A percentile compares a stretch with the other conserved stretches of the same genome.
These are phyloP conservation scores for Flammula alnicola DNA, from an alignment of 1,284 basidiomycete genomes.

Conservation along the genomic window DNA sequence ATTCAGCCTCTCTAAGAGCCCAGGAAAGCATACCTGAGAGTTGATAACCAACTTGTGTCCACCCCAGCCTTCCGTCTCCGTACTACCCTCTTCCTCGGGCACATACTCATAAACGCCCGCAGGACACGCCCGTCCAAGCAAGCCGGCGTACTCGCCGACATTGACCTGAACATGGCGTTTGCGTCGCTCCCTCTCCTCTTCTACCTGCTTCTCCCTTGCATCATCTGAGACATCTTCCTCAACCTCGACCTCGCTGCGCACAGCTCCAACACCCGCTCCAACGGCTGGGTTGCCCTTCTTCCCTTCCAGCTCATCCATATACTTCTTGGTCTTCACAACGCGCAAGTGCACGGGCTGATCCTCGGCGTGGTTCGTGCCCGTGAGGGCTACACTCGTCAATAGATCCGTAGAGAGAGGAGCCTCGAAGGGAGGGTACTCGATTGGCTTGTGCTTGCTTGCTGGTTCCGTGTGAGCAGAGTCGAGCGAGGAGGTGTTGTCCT, in stretches of 20 bases:
- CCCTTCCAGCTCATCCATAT: constrained; percentile 44
- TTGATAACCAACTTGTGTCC: constrained; percentile 97
- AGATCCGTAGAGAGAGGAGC: constrained; percentile 94
- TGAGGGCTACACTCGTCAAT: constrained; percentile 88
- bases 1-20: not conserved
- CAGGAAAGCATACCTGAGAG: constrained; percentile 68
- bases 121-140: constrained; percentile 90
- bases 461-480: constrained; percentile 81
- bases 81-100: constrained; percentile 57
- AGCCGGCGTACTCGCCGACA: constrained; percentile 81
- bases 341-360: constrained; percentile 93
- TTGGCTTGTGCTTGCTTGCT: constrained; percentile 75
- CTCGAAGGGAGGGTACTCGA: constrained; percentile 90
- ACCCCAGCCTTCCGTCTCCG: constrained; percentile 61
- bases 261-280: constrained; percentile 23
- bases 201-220: constrained; percentile 24
- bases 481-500: constrained; percentile 50
- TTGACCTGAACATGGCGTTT: constrained; percentile 80
- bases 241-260: constrained; percentile 28
- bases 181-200: constrained; percentile 52
- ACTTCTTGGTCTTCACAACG: constrained; percentile 49
- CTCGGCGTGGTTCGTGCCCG: constrained; percentile 96
- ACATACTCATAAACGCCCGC: constrained; percentile 99
- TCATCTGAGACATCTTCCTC: constrained; percentile 21
- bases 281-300: constrained; percentile 19